phyloP scores from a whole-genome alignment of 2,329 filamentous ascomycete genomes.

The Fusarium anthophilum region DNA sequence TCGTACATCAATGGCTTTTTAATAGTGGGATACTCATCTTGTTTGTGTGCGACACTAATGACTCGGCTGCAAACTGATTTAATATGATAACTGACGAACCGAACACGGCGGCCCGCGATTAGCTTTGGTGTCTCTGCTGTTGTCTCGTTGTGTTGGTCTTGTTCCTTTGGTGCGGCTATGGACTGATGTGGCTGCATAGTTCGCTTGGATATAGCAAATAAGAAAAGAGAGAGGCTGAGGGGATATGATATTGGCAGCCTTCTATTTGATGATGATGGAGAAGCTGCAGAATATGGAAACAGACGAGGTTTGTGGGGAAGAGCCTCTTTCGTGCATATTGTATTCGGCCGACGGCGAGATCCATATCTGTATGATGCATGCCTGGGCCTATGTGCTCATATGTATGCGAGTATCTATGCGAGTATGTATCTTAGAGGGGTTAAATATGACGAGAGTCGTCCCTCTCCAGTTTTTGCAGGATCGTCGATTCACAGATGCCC shows the following conservation, averaged over 20 bases:
- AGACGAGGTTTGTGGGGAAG: constrained; percentile 6
- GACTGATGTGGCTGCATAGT: constrained; percentile 2
- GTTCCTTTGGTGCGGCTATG: not conserved
- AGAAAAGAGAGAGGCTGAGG: not conserved
- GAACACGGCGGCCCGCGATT: not conserved
- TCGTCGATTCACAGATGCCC: constrained; percentile 3
- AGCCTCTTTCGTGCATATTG: not conserved
- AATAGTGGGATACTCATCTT: not conserved
- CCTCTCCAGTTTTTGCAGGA: not conserved
- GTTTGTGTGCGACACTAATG: not conserved
- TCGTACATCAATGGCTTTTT: not conserved
- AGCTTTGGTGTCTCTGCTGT: not conserved
- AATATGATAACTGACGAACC: constrained; percentile 2
- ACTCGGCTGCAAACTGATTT: not conserved
- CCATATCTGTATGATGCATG: not conserved
- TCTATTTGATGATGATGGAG: not conserved
- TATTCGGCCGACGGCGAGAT: constrained; percentile 11
- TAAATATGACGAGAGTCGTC: not conserved
- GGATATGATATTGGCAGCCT: not conserved
- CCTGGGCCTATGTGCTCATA: not conserved
- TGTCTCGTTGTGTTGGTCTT: not conserved
- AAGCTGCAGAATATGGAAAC: not conserved
- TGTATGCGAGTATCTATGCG: not conserved
- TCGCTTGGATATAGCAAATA: not conserved
- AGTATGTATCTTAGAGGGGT: not conserved